phyloP scores from a whole-genome alignment of 495 filamentous ascomycete species.

The Aspergillus bertholletiae region DNA sequence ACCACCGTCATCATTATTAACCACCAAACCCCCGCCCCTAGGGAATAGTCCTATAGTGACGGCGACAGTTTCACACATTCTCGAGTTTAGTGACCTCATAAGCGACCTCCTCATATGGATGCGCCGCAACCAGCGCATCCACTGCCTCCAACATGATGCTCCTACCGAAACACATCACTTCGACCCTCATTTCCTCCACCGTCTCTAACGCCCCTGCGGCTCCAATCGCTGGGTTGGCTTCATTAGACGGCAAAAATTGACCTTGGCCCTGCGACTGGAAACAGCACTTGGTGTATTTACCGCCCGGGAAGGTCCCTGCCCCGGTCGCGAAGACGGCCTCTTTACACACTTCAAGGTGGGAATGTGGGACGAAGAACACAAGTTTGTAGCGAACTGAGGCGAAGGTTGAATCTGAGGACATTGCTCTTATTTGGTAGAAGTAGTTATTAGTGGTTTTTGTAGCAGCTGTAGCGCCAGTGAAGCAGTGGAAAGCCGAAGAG shows the following conservation, averaged over 20 bases:
- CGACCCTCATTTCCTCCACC: constrained; percentile 50
- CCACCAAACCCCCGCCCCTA: too few species aligned
- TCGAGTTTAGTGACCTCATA: constrained; percentile 76
- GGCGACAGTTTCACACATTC: constrained; percentile 65
- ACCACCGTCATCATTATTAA: neutral
- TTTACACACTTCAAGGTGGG: constrained; percentile 39
- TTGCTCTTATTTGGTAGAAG: neutral
- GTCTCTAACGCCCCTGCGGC: constrained; percentile 36
- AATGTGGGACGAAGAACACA: constrained; percentile 43
- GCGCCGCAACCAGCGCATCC: constrained; percentile 49
- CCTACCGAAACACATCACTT: constrained; percentile 50
- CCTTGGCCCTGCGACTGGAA: constrained; percentile 38
- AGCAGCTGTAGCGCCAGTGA: neutral
- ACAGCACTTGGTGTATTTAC: constrained; percentile 39
- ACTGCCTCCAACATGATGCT: constrained; percentile 44
- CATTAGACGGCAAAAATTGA: constrained; percentile 39
- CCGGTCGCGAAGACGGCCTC: constrained; percentile 44
- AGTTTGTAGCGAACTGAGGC: constrained; percentile 44
- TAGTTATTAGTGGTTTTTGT: neutral
- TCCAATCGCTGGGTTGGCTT: constrained; percentile 39
- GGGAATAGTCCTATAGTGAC: too few species aligned
- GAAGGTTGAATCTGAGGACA: constrained; percentile 1
- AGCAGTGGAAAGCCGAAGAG: neutral
- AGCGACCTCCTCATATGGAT: constrained; percentile 75
- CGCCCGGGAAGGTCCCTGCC: constrained; percentile 41